Base-by-base conservation (phyloP, 345 rosid genomes). In the Nephelium lappaceum region DNA sequence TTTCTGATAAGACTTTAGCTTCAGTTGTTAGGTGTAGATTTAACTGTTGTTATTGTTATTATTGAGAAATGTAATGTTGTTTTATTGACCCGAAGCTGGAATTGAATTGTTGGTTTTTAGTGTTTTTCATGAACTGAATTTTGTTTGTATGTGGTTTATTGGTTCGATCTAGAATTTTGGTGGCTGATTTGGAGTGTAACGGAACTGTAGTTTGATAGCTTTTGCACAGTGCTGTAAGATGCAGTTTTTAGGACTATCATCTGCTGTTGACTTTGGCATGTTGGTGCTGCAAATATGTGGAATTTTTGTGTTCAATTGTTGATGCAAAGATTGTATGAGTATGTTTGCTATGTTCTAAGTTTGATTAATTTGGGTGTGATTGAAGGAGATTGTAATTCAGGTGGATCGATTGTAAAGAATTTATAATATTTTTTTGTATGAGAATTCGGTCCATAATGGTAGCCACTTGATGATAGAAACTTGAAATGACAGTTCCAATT, bases 91-190 rank as follows among this genome's bases (percentile, higher is more conserved):
- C 11, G 70, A 45, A 57, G 45, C 78, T 65, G 65, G 5, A 3
- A 12, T 47, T 66, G 71, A 76, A 76, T 76, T 67, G 51, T 66
- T 57, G 11, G 64, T 67, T 49, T 31, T 36, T 31, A 11, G 64
- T 51, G 36, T 49, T 0, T 57, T 23, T 7, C 8, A 2, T 27
- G 23, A 7, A 4, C 64, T 45, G 43, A 76, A 67, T 49, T 76
- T 67, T 53, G 72, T 61, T 73, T 81, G 76, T 83, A 53, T 39
- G 38, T 15, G 73, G 49, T 45, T 84, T 31, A 58, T 76, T 57
- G 11, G 16, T 57, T 68, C 51, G 73, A 77, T 77, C 79, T 77
- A 67, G 42, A 77, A 10, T 4, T 77, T 39, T 6, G 73, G 21
- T 66, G 6, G 9, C 51, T 24, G 49, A 42, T 19, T 16, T 24